A percentile compares a stretch with the other conserved stretches of the same genome.
Evolutionary conservation across 169 alveolate genomes (phyloP).

Genomic region (Cryptosporidium canis): DNA sequence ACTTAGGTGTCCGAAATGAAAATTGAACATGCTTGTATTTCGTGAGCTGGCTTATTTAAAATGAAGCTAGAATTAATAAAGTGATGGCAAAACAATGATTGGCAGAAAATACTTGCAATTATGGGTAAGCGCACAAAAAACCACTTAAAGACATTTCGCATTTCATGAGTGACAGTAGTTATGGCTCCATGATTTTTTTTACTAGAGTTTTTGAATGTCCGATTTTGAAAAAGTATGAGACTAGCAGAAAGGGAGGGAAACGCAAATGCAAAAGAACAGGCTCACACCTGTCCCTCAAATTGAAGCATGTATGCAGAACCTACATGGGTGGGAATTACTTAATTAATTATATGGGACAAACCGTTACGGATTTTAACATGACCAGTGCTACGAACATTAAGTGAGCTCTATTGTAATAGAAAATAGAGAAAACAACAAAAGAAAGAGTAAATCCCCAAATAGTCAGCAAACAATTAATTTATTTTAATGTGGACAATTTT

Average conservation of each 20-base stretch:
- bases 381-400: too few relatives aligned
- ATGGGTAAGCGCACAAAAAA: neutral
- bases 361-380: too few relatives aligned
- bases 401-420: too few relatives aligned
- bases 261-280: neutral
- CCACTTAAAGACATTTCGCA: neutral
- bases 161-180: neutral
- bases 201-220: neutral
- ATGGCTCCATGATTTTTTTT: neutral
- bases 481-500: neutral
- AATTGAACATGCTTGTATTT: neutral
- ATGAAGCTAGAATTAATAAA: neutral
- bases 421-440: too few relatives aligned
- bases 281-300: neutral
- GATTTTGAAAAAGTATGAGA: neutral
- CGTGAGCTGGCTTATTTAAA: neutral
- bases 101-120: neutral
- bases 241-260: slow-evolving; percentile 5
- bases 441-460: too few relatives aligned
- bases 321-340: neutral
- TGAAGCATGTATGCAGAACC: neutral
- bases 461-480: too few relatives aligned
- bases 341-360: neutral
- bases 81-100: neutral
- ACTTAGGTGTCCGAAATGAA: neutral